These are phyloP conservation scores for Fusarium subtropicale DNA, from an alignment of 2,329 filamentous ascomycete genomes.

Conservation along the genomic window DNA sequence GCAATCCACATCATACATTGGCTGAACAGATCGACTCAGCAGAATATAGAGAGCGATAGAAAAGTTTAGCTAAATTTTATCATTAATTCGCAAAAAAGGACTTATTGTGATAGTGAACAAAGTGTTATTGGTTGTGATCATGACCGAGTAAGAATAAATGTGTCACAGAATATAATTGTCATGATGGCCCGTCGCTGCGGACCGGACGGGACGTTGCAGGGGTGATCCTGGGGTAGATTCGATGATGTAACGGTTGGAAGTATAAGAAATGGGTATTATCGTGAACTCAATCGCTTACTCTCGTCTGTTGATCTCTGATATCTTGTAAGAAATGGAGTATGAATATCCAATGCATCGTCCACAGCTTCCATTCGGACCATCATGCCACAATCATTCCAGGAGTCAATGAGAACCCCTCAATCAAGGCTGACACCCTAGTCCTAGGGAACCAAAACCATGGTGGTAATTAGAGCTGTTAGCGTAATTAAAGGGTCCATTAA, in stretches of 20 bases:
- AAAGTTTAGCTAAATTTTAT: background rate
- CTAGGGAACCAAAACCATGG: slow-evolving; percentile 14
- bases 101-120: background rate
- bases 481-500: slow-evolving; percentile 40
- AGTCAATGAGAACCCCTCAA: slow-evolving; percentile 15
- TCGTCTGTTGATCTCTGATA: background rate
- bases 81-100: background rate
- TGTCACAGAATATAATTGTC: slow-evolving; percentile 3
- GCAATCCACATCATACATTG: background rate
- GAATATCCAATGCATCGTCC: background rate
- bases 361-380: background rate
- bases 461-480: slow-evolving; percentile 30
- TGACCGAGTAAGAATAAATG: background rate
- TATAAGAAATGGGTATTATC: background rate
- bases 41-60: background rate
- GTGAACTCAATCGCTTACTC: background rate
- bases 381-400: background rate
- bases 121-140: background rate
- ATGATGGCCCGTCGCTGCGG: slow-evolving; percentile 15
- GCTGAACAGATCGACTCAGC: background rate
- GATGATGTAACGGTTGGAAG: slow-evolving; percentile 25
- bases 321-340: too few species aligned
- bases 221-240: slow-evolving; percentile 18
- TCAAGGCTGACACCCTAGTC: slow-evolving; percentile 31
- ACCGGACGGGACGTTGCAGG: slow-evolving; percentile 8